Percentiles rank a stretch among this genome's conserved stretches.
Conservation (phyloP, 2,329 filamentous ascomycete species). For the Arthrobotrys conoides region DNA sequence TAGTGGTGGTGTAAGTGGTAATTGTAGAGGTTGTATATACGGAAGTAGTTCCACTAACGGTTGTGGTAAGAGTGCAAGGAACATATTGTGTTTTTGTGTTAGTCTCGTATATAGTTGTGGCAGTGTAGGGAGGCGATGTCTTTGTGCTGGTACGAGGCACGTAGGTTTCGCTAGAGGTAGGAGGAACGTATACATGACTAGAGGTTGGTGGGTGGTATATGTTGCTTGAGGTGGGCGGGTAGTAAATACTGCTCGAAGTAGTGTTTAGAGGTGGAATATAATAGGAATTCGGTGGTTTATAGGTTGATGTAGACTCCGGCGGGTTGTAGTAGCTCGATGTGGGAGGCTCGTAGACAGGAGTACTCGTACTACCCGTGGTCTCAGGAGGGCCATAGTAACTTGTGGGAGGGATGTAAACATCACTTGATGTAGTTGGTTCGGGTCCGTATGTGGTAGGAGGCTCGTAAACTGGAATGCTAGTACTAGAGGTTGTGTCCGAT, state of each 20-base stretch:
- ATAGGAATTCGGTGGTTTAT: constrained; percentile 42
- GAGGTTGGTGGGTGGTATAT: constrained; percentile 57
- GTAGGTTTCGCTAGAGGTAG: constrained; percentile 63
- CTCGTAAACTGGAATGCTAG: constrained; percentile 4
- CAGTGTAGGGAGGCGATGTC: constrained; percentile 57
- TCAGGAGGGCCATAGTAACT: constrained; percentile 20
- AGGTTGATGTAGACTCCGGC: constrained; percentile 17
- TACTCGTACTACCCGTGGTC: constrained; percentile 16
- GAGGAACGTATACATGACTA: constrained; percentile 63
- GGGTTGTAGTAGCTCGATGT: constrained; percentile 14
- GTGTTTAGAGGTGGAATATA: constrained; percentile 41
- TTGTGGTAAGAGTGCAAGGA: constrained; percentile 57
- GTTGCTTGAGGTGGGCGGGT: constrained; percentile 52
- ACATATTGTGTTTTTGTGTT: constrained; percentile 42
- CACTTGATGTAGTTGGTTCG: constrained; percentile 21
- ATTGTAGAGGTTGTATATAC: constrained; percentile 62
- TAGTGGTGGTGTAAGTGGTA: constrained; percentile 64
- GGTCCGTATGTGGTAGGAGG: constrained; percentile 13
- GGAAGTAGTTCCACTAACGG: constrained; percentile 59
- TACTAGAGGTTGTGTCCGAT: constrained; percentile 24
- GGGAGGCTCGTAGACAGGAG: constrained; percentile 9
- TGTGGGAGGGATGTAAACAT: constrained; percentile 14
- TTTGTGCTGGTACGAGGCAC: constrained; percentile 52
- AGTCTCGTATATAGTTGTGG: constrained; percentile 59
- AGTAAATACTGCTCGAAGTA: constrained; percentile 63